Evolutionary conservation across 2,329 filamentous ascomycete species (phyloP), one percentile per base, ranked within the genome.

Genomic region (Aureobasidium sp.): DNA sequence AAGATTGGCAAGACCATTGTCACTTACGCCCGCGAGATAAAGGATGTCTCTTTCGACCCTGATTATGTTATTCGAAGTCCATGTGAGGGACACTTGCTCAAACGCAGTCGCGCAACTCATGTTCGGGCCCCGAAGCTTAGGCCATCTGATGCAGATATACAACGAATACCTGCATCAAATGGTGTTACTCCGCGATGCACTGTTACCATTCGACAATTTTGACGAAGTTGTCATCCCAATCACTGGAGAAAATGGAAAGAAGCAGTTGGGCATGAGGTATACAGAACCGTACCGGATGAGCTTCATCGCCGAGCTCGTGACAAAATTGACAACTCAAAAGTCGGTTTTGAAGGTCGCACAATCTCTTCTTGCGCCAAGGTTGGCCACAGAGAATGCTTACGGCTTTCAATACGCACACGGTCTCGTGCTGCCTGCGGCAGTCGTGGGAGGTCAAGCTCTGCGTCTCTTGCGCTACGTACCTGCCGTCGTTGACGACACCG

Each of bases 231-330:
- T 59, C 6, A 49, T 59, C 11, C 42, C 56, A 1, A 59, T 59
- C 20, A 5, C 11, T 14, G n/a, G 2, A 11, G 48, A 20, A 2
- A 15, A 14, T 1, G 9, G 2, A 3, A 52, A 37, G 34, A 9
- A 25, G 12, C 48, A 17, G 2, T 20, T 52, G 4, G 34, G 34
- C 12, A 52, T 52, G 56, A 48, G 56, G 9, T 49, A 22, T 17
- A 59, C 56, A 2, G 56, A 59, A 22, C 7, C 56, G 8, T 2
- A 31, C 1, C 15, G 56, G 17, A 27, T 27, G 56, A 49, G 25
- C 42, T 59, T 59, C 7, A 47, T 59, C 20, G 42, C 56, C 2
- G 42, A 59, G 42, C 56, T 59, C 41, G 49, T 49, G 56, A 59
- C 56, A 31, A 59, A 59, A 3, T 27, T 12, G n/a, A 48, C 31